These are phyloP conservation scores for Trichoderma arundinaceum DNA, from an alignment of 2,329 filamentous ascomycete genomes.

Conservation along the genomic window DNA sequence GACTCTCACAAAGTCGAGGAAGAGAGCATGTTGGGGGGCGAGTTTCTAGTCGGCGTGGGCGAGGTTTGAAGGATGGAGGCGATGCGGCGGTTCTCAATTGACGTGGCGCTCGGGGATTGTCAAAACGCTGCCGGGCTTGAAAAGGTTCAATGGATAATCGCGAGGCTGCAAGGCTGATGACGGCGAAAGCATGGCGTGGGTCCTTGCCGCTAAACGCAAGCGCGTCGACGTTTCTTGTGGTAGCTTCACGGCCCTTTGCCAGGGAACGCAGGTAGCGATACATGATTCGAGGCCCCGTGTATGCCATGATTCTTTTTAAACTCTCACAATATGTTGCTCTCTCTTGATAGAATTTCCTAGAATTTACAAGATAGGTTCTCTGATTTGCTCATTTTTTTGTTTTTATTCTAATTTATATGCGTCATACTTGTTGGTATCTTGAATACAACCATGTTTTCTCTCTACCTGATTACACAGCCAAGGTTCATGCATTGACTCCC, in stretches of 20 bases:
- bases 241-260: constrained; percentile 6
- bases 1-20: constrained; percentile 21
- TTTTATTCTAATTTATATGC: background rate
- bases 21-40: constrained; percentile 27
- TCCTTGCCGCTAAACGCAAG: constrained; percentile 30
- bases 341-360: background rate
- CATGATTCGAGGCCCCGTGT: background rate
- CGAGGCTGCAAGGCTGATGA: constrained; percentile 48
- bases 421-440: background rate
- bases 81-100: constrained; percentile 39
- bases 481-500: no score
- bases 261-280: background rate
- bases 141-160: constrained; percentile 35
- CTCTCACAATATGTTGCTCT: no score
- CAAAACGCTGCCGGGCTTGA: constrained; percentile 35
- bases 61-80: constrained; percentile 19
- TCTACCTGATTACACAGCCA: background rate
- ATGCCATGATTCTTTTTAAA: no score
- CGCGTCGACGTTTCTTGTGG: constrained; percentile 25
- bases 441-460: background rate
- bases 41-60: background rate
- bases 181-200: constrained; percentile 35
- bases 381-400: background rate
- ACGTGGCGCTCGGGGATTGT: constrained; percentile 29
- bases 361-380: background rate